phyloP scores from a whole-genome alignment of 1,139 yeast species.

The Zygosaccharomyces sapae region DNA sequence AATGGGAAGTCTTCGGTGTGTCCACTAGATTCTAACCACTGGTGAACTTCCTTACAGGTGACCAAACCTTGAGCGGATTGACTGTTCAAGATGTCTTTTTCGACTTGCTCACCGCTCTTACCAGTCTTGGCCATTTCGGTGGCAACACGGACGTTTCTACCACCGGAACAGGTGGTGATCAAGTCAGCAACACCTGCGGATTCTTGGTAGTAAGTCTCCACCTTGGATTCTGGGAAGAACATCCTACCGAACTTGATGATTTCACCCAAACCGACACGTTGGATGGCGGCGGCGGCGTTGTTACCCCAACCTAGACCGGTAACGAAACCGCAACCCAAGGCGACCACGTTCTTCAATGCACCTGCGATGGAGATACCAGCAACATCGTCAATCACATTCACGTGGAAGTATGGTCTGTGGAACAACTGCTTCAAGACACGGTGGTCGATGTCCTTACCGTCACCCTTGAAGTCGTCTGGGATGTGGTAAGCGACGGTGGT shows the following conservation, averaged over 20 bases:
- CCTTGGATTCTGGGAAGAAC: slow-evolving; percentile 64
- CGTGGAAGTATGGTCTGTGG: slow-evolving; percentile 96
- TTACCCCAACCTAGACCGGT: slow-evolving; percentile 98
- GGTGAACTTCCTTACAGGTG: slow-evolving; percentile 86
- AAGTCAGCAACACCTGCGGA: slow-evolving; percentile 96
- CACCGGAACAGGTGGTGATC: slow-evolving; percentile 94
- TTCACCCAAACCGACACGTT: slow-evolving; percentile 89
- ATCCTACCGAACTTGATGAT: slow-evolving; percentile 77
- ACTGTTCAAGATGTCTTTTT: slow-evolving; percentile 77
- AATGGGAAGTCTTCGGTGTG: slow-evolving; percentile 75
- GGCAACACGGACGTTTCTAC: slow-evolving; percentile 89
- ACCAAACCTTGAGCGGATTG: slow-evolving; percentile 92
- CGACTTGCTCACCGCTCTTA: slow-evolving; percentile 72
- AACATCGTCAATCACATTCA: slow-evolving; percentile 79
- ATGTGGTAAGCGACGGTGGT: slow-evolving; percentile 84
- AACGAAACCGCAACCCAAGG: slow-evolving; percentile 89
- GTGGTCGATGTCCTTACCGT: slow-evolving; percentile 69
- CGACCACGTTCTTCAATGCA: slow-evolving; percentile 90
- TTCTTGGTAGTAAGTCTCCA: slow-evolving; percentile 82
- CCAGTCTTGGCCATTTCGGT: slow-evolving; percentile 68
- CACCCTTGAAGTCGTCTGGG: slow-evolving; percentile 66
- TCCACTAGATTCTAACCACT: slow-evolving; percentile 60
- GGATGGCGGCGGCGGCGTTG: slow-evolving; percentile 91
- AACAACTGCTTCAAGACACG: slow-evolving; percentile 65
- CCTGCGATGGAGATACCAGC: slow-evolving; percentile 94